A percentile compares a stretch with the other conserved stretches of the same genome.
phyloP scores from a whole-genome alignment of 2,329 filamentous ascomycete genomes.

The Ceratocystis huliohia region DNA sequence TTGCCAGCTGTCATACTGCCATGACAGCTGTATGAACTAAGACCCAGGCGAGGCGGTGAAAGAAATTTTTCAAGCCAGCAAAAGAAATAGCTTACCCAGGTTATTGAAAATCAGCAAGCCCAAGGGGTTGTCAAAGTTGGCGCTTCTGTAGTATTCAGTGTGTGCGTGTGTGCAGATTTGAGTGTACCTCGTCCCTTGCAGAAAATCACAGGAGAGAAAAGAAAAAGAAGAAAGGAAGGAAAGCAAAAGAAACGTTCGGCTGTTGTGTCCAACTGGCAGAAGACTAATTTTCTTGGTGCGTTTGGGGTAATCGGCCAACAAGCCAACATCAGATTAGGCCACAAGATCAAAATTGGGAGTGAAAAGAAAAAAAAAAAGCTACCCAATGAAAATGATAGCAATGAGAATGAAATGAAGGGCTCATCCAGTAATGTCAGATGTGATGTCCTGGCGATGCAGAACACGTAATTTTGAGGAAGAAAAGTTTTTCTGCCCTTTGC shows the following conservation, averaged over 20 bases:
- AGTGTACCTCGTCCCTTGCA: too few relatives aligned
- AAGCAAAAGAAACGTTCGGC: neutral
- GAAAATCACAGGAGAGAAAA: neutral
- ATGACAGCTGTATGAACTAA: too few relatives aligned
- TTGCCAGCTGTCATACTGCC: neutral
- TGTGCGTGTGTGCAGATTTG: too few relatives aligned
- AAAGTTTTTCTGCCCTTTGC: neutral
- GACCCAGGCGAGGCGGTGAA: neutral
- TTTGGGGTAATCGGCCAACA: neutral
- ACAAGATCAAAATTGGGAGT: constrained; percentile 6
- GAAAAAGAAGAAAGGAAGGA: neutral
- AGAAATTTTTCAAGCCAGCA: neutral
- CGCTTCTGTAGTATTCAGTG: too few relatives aligned
- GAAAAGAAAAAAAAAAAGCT: neutral
- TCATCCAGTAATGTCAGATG: too few relatives aligned
- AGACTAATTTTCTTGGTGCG: neutral
- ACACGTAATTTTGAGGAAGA: neutral
- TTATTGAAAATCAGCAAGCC: too few relatives aligned
- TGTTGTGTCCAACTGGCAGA: neutral
- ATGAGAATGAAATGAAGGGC: neutral
- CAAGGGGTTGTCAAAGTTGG: too few relatives aligned
- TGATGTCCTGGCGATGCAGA: too few relatives aligned
- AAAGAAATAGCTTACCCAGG: neutral
- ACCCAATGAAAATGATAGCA: neutral
- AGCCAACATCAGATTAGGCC: neutral